Base-by-base conservation (phyloP, 148 eudicot species). In the Cornus controversa region DNA sequence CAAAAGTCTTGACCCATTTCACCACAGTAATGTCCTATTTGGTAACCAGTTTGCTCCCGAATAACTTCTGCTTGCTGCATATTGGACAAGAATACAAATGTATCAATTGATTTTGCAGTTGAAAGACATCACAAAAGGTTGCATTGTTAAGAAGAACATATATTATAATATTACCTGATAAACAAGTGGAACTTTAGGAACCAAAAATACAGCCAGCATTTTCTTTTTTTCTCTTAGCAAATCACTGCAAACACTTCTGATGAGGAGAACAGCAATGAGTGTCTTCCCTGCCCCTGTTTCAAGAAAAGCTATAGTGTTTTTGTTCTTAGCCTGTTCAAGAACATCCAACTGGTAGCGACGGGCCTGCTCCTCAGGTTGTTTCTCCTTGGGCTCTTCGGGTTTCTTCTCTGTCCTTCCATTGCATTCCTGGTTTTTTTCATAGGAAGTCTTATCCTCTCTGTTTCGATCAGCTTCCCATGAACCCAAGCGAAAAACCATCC, bases 1-100 rank as follows among this genome's bases (percentile, higher is more conserved):
- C 99, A 96, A 77, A 96, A 96, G 81, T 96, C 98, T 81, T 96
- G 98, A 72, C 99, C 99, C 99, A 96, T 96, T 81, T 96, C 99
- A 82, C 99, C 99, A 88, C 99, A 96, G 71, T 93, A 96, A 86
- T 96, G 99, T 36, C 99, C 99, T 64, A 96, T 98, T 88, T 81
- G 83, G 83, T 81, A 96, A 66, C 97, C 97, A 40, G 99, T 91
- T 77, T 84, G 93, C 74, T 89, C 94, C 29, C 98, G 98, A 78
- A 96, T 96, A 78, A 96, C 99, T 80, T 96, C 99, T 73, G 99
- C 98, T 96, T 96, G 99, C 99, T 96, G 89, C 74, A 80, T 22
- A 64, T 29, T 68, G 14, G 45, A 77, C 47, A 80, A 66, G 36
- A 71, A 63, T 18, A 71, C 60, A 47, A 29, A 2, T 10, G 71